phyloP scores from a whole-genome alignment of 768 basidiomycete genomes.

The Lepiota subincarnata region DNA sequence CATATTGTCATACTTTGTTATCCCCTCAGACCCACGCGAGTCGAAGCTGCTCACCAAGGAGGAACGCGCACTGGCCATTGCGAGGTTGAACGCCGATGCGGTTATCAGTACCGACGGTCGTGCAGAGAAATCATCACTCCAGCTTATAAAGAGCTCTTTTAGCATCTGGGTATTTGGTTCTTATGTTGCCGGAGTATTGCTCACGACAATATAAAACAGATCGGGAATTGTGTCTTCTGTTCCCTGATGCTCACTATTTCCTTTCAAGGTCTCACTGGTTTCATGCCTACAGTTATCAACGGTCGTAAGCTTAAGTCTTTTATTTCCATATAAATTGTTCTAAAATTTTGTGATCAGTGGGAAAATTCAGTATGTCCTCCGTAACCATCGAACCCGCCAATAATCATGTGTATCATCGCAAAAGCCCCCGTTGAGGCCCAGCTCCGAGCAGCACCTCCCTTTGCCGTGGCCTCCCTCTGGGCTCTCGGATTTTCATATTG shows the following conservation, averaged over 20 bases:
- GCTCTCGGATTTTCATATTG: slow-evolving; percentile 24
- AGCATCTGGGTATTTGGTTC: too few relatives aligned
- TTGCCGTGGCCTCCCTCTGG: slow-evolving; percentile 32
- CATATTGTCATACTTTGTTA: slow-evolving; percentile 20
- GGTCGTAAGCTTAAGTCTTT: slow-evolving; percentile 23
- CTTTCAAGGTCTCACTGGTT: slow-evolving; percentile 31
- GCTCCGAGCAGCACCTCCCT: slow-evolving; percentile 38
- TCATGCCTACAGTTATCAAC: slow-evolving; percentile 37
- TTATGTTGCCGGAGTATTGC: too few relatives aligned
- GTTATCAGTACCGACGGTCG: neutral
- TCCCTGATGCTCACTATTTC: slow-evolving; percentile 28
- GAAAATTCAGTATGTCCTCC: neutral
- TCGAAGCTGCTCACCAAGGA: slow-evolving; percentile 24
- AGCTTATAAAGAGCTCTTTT: too few relatives aligned
- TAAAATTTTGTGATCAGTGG: neutral
- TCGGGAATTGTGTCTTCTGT: neutral
- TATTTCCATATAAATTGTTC: too few relatives aligned
- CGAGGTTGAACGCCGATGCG: slow-evolving; percentile 26
- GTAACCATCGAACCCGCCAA: too few relatives aligned
- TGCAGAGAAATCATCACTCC: too few relatives aligned
- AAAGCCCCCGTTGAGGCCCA: slow-evolving; percentile 26
- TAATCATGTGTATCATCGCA: too few relatives aligned
- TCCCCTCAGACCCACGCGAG: slow-evolving; percentile 24
- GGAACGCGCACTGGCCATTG: slow-evolving; percentile 25
- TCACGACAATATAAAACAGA: too few relatives aligned